Percentiles rank a stretch among this genome's conserved stretches.
Conservation (phyloP, 768 basidiomycete species). For the Russula vinacea region DNA sequence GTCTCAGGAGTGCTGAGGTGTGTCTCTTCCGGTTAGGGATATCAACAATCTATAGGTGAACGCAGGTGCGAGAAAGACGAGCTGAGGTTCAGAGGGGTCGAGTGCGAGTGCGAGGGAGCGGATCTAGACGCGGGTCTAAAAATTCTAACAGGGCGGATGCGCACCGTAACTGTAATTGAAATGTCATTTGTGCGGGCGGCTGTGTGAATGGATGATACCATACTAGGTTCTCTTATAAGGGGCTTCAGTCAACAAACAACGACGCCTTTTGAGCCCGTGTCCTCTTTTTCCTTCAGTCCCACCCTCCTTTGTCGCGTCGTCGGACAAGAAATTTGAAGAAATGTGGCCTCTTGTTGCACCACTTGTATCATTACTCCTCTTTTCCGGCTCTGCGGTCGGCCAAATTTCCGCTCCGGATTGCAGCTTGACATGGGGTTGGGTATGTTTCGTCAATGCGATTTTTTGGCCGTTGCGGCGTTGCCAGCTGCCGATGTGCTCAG, state of each 20-base stretch:
- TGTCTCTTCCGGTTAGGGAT: too few relatives aligned
- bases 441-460: neutral
- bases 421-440: slow-evolving; percentile 5
- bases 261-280: neutral
- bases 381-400: neutral
- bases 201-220: neutral
- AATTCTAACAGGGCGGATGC: too few relatives aligned
- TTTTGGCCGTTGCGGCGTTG: neutral
- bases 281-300: neutral
- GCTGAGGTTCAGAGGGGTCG: neutral
- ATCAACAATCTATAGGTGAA: too few relatives aligned
- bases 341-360: neutral
- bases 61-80: too few relatives aligned
- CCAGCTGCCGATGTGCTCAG: neutral
- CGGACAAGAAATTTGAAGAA: too few relatives aligned
- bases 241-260: neutral
- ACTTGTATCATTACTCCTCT: neutral
- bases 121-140: neutral
- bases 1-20: too few relatives aligned
- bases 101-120: neutral
- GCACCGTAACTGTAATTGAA: neutral
- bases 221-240: neutral
- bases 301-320: neutral
- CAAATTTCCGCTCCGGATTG: slow-evolving; percentile 17
- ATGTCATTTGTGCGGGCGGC: too few relatives aligned